Conservation (phyloP, 129 eudicot species). For the Escallonia rubra region DNA sequence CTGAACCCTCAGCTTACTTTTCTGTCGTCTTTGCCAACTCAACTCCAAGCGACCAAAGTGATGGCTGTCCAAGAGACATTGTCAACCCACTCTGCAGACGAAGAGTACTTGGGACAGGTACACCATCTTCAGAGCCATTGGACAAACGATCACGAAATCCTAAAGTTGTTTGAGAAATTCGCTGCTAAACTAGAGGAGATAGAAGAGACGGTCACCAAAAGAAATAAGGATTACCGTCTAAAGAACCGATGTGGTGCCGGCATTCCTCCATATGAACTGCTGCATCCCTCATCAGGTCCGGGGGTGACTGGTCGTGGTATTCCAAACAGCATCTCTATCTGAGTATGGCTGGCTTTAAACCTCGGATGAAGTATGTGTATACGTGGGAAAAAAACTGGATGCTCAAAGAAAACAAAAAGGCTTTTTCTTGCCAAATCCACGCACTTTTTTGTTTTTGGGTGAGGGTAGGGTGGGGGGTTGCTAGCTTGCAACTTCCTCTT, state of each 20-base stretch:
- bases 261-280: conserved; percentile 77
- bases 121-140: conserved; percentile 29
- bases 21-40: conserved; percentile 67
- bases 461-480: too few species aligned
- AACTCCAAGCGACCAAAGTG: conserved; percentile 71
- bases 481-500: too few species aligned
- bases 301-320: conserved; percentile 82
- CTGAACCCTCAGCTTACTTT: conserved; percentile 51
- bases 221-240: conserved; percentile 43
- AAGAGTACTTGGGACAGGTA: conserved; percentile 61
- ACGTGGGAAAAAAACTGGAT: too few species aligned
- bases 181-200: conserved; percentile 51
- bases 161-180: conserved; percentile 31
- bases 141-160: conserved; percentile 39
- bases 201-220: conserved; percentile 39
- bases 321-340: conserved; percentile 77
- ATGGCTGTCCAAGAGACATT: conserved; percentile 84
- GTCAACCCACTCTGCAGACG: conserved; percentile 78
- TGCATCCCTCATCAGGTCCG: conserved; percentile 59
- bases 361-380: neutral
- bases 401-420: too few species aligned
- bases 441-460: too few species aligned
- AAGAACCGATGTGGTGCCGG: conserved; percentile 79
- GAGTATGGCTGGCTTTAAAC: conserved; percentile 2
- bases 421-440: too few species aligned